Percentiles rank a stretch among this genome's conserved stretches.
These are phyloP conservation scores for Monosporascus cannonballus DNA, from an alignment of 2,329 filamentous ascomycete species.

Conservation along the genomic window DNA sequence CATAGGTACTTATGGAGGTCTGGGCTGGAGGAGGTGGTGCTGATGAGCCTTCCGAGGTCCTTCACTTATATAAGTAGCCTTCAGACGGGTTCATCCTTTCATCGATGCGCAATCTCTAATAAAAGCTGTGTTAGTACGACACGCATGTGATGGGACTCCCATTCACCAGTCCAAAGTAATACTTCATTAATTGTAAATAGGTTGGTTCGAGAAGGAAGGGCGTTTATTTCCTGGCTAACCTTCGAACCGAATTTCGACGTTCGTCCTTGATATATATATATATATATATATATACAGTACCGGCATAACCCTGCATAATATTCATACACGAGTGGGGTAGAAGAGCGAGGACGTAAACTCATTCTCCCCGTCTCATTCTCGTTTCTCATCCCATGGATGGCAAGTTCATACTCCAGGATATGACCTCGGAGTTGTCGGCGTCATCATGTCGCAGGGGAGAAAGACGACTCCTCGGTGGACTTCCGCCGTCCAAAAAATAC, in stretches of 20 bases:
- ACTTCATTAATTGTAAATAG: too few relatives aligned
- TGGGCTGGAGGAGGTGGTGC: too few relatives aligned
- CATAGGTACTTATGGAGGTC: too few relatives aligned
- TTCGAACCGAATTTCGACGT: neutral
- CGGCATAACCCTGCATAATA: neutral
- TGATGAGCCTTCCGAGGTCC: too few relatives aligned
- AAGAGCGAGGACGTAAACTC: slow-evolving; percentile 11
- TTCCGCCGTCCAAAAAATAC: neutral
- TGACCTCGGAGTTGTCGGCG: neutral
- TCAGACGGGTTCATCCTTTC: too few relatives aligned
- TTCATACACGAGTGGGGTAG: slow-evolving; percentile 23
- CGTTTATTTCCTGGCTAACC: too few relatives aligned
- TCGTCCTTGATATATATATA: neutral
- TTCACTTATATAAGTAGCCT: too few relatives aligned
- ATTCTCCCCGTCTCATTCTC: neutral
- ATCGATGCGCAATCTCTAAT: too few relatives aligned
- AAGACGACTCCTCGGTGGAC: neutral
- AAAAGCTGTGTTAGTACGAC: too few relatives aligned
- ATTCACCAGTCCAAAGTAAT: too few relatives aligned
- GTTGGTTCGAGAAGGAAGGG: too few relatives aligned
- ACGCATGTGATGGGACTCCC: too few relatives aligned
- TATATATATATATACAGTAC: neutral
- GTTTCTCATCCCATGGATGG: neutral
- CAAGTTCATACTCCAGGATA: neutral
- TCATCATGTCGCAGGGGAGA: neutral